These are phyloP conservation scores for Cyathus striatus DNA, from an alignment of 768 basidiomycete genomes.

Conservation along the genomic window DNA sequence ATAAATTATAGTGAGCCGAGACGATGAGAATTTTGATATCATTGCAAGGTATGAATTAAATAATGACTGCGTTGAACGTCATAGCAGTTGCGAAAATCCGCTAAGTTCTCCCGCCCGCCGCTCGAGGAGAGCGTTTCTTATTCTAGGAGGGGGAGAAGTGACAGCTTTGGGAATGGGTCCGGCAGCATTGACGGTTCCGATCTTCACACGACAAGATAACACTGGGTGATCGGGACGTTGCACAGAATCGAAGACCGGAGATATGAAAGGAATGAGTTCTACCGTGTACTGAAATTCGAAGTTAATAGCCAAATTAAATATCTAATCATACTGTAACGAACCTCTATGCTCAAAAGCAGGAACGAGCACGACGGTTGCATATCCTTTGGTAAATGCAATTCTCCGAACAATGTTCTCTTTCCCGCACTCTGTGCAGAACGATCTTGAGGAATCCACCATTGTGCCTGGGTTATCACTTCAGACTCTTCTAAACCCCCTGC, in stretches of 20 bases:
- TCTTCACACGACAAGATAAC: background rate
- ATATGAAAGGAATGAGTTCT: slow-evolving; percentile 17
- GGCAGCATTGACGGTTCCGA: background rate
- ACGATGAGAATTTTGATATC: too few relatives aligned
- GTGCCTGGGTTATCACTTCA: background rate
- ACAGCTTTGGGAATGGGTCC: background rate
- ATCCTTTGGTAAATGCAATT: too few relatives aligned
- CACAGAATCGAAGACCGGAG: slow-evolving; percentile 11
- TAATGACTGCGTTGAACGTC: too few relatives aligned
- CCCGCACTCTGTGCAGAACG: too few relatives aligned
- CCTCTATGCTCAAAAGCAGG: slow-evolving; percentile 14
- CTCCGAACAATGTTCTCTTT: too few relatives aligned
- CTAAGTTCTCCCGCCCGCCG: too few relatives aligned
- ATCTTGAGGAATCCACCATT: slow-evolving; percentile 1
- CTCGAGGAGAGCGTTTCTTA: too few relatives aligned
- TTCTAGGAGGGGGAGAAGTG: too few relatives aligned
- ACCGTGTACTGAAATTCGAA: slow-evolving; percentile 11
- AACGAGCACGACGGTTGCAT: too few relatives aligned
- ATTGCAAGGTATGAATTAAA: too few relatives aligned
- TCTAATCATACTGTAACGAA: slow-evolving; percentile 10
- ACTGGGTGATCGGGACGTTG: background rate
- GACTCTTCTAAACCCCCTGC: background rate
- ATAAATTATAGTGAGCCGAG: too few relatives aligned
- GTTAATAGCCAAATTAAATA: background rate
- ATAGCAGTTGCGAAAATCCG: too few relatives aligned